Percentiles rank a stretch among this genome's conserved stretches.
phyloP scores from a whole-genome alignment of 352 stramenopile genomes.

The Phytopythium ostracodes region DNA sequence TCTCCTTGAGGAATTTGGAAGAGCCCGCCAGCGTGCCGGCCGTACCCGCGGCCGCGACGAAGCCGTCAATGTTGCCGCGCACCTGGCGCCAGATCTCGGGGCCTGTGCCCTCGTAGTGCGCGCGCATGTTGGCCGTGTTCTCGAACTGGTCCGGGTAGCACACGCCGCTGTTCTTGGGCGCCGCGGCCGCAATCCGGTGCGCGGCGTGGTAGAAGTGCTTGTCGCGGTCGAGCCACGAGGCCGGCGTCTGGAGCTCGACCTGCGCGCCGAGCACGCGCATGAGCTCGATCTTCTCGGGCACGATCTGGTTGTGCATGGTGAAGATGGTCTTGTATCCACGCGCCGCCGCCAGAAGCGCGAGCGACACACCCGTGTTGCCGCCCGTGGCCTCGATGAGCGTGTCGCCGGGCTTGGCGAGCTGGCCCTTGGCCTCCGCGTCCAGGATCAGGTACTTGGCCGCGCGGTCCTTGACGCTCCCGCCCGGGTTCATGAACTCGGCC shows the following conservation, averaged over 20 bases:
- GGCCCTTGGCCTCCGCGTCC: conserved; percentile 84
- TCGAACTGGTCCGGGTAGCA: conserved; percentile 73
- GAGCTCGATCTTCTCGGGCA: conserved; percentile 72
- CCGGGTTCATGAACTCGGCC: conserved; percentile 88
- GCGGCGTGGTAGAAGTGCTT: conserved; percentile 79
- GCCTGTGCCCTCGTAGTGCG: conserved; percentile 76
- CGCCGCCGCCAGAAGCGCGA: conserved; percentile 85
- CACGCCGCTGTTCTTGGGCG: conserved; percentile 25
- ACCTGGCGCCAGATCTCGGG: conserved; percentile 90
- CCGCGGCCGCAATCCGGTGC: conserved; percentile 35
- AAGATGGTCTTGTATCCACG: conserved; percentile 82
- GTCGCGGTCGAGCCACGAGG: conserved; percentile 57
- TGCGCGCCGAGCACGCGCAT: conserved; percentile 75
- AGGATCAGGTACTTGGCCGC: conserved; percentile 91
- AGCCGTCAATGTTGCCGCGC: conserved; percentile 86
- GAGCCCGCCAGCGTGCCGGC: conserved; percentile 91
- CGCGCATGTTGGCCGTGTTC: conserved; percentile 65
- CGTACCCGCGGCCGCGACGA: conserved; percentile 89
- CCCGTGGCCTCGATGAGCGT: conserved; percentile 82
- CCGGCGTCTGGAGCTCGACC: conserved; percentile 57
- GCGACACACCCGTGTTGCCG: conserved; percentile 91
- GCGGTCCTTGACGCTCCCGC: conserved; percentile 93
- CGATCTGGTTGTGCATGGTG: conserved; percentile 69
- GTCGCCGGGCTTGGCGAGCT: conserved; percentile 60
- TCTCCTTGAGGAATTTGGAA: conserved; percentile 92